These are phyloP conservation scores for Leccinum pellstonianum DNA, from an alignment of 768 basidiomycete genomes.

Conservation along the genomic window DNA sequence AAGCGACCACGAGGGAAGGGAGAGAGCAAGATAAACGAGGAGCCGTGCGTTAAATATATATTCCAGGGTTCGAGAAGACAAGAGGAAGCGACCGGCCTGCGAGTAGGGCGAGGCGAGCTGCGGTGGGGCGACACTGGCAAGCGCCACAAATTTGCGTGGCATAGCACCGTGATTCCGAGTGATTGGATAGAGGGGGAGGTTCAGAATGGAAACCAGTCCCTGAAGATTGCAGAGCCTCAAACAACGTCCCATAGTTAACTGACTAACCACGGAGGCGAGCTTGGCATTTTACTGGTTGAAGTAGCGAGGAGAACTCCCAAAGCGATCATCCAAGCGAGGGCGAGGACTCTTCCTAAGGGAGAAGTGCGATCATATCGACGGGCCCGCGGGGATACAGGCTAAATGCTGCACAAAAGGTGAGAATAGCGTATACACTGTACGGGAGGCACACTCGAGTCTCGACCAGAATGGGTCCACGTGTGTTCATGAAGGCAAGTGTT, in stretches of 20 bases:
- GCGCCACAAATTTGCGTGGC: constrained; percentile 7
- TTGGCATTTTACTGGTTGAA: background rate
- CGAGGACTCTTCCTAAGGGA: background rate
- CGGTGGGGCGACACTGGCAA: constrained; percentile 4
- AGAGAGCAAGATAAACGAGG: background rate
- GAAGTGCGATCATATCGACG: background rate
- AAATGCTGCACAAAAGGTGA: background rate
- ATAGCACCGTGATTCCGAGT: constrained; percentile 16
- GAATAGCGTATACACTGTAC: background rate
- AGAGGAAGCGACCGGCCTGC: background rate
- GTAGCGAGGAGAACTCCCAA: background rate
- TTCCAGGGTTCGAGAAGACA: constrained; percentile 8
- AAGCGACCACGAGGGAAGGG: constrained; percentile 14
- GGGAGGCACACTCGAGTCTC: background rate
- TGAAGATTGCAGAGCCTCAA: constrained; percentile 1
- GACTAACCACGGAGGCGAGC: constrained; percentile 1
- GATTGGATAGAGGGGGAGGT: background rate
- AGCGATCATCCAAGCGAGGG: background rate
- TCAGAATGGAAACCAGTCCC: constrained; percentile 23
- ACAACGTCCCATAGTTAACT: background rate
- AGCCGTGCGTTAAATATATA: constrained; percentile 14
- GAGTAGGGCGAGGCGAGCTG: constrained; percentile 22
- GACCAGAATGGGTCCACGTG: background rate
- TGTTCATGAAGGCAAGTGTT: background rate
- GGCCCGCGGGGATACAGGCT: constrained; percentile 1